Evolutionary conservation across 2,329 filamentous ascomycete genomes (phyloP).

Genomic region (Pyrenochaeta sp.): DNA sequence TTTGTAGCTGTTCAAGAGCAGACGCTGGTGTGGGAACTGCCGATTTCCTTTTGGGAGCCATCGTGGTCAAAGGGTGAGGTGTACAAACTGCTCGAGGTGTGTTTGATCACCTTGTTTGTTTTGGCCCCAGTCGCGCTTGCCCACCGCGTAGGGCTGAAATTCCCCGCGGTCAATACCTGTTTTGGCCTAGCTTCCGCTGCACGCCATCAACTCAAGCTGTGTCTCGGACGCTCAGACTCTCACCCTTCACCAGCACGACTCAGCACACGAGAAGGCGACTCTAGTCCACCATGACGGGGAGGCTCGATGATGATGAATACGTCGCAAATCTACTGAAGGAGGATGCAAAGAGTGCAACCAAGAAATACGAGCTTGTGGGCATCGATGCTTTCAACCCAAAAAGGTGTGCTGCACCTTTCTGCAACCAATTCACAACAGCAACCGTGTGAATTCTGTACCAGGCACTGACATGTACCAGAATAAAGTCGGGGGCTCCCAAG

Average conservation of each 20-base stretch:
- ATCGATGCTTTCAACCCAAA: slow-evolving; percentile 71
- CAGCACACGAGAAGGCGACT: background rate
- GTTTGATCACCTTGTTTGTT: slow-evolving; percentile 39
- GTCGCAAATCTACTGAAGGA: slow-evolving; percentile 80
- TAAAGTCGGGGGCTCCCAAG: slow-evolving; percentile 75
- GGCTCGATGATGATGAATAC: slow-evolving; percentile 71
- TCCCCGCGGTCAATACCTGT: slow-evolving; percentile 29
- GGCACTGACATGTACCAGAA: slow-evolving; percentile 51
- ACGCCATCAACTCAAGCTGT: slow-evolving; percentile 8
- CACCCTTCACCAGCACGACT: background rate
- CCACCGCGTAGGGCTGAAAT: slow-evolving; percentile 22
- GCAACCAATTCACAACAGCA: background rate
- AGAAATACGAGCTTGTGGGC: slow-evolving; percentile 78
- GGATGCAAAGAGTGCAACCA: slow-evolving; percentile 77
- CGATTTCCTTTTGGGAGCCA: slow-evolving; percentile 38
- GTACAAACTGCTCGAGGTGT: slow-evolving; percentile 1
- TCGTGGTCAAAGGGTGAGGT: slow-evolving; percentile 15
- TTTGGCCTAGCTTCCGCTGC: slow-evolving; percentile 18
- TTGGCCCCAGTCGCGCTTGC: slow-evolving; percentile 22
- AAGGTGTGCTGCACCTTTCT: slow-evolving; percentile 53
- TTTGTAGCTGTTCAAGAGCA: slow-evolving; percentile 63
- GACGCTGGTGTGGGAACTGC: slow-evolving; percentile 30
- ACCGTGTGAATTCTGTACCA: background rate
- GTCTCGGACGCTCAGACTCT: slow-evolving; percentile 1
- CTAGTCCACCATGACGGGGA: slow-evolving; percentile 26